phyloP scores from a whole-genome alignment of 1,284 basidiomycete species.

The Cryptococcus sp. region DNA sequence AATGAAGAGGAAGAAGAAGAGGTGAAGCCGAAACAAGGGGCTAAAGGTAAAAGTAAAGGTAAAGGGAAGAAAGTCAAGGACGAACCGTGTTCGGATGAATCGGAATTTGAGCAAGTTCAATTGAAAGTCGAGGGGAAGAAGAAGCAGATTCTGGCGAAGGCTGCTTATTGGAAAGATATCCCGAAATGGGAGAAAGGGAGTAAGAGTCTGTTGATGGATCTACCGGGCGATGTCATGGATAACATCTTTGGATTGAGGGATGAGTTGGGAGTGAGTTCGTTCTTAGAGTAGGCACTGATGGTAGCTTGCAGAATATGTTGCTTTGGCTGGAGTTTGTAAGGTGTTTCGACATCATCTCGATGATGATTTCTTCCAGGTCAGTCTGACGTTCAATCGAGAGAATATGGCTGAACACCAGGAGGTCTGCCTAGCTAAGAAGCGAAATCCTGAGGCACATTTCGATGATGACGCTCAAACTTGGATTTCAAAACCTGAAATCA shows the following conservation, averaged over 20 bases:
- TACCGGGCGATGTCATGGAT: slow-evolving; percentile 22
- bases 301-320: slow-evolving; percentile 26
- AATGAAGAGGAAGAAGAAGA: neutral
- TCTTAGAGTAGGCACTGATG: neutral
- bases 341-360: slow-evolving; percentile 19
- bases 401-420: too few relatives aligned
- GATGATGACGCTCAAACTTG: neutral
- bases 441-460: too few relatives aligned
- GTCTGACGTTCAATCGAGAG: too few relatives aligned
- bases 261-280: slow-evolving; percentile 14
- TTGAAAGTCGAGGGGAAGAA: neutral
- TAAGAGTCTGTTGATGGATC: slow-evolving; percentile 15
- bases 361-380: slow-evolving; percentile 19
- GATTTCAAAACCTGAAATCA: neutral
- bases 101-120: neutral
- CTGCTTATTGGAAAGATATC: slow-evolving; percentile 20
- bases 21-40: too few relatives aligned
- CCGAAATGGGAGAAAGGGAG: slow-evolving; percentile 22
- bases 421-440: too few relatives aligned
- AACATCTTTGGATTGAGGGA: slow-evolving; percentile 13
- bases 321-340: slow-evolving; percentile 25
- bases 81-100: too few relatives aligned
- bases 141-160: slow-evolving; percentile 12
- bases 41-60: too few relatives aligned
- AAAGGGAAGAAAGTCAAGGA: too few relatives aligned